Base-by-base conservation (phyloP, 148 eudicot species). In the Arctostaphylos glauca region DNA sequence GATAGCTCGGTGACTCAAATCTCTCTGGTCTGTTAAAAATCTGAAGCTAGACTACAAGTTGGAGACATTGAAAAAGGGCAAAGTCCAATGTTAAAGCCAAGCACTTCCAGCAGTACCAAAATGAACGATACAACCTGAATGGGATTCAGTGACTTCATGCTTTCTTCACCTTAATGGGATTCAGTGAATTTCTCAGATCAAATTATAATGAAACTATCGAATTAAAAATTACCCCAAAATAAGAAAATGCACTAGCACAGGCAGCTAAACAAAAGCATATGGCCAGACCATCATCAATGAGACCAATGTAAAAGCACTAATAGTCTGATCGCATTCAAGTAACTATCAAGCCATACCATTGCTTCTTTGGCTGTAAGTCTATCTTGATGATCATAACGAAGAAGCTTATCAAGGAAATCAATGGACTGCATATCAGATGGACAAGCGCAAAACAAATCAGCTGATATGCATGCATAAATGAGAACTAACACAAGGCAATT, bases 341-440 rank as follows among this genome's bases (percentile, higher is more conserved):
- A 18, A 44, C 58, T 79, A n/a, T 25, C 48, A 49, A 58, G 46
- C 47, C 19, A 19, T 13, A 95, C 98, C 98, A 95, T 95, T 53
- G 98, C 97, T 87, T 95, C 98, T 89, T 88, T 95, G 44, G 98
- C 98, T 47, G 97, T 95, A 76, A 92, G 89, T 83, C 98, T 92
- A 81, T 92, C 95, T 66, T 95, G 97, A 91, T 95, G 98, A 86
- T 95, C 98, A 89, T 95, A 95, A 49, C 94, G 95, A 46, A 95
- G 97, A 83, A 95, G 95, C 86, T 91, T 93, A 80, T 95, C 98
- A 83, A 95, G 97, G 83, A 92, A 95, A 84, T 95, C 98, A 78
- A 95, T 87, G 75, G 95, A 94, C 98, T 95, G 93, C 82, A 50
- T 15, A 19, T 50, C 67, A 58, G 3, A 83, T 19, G 16, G 55